Percentiles rank a stretch among this genome's conserved stretches.
phyloP scores from a whole-genome alignment of 495 filamentous ascomycete genomes.

The Thozetella sp. region DNA sequence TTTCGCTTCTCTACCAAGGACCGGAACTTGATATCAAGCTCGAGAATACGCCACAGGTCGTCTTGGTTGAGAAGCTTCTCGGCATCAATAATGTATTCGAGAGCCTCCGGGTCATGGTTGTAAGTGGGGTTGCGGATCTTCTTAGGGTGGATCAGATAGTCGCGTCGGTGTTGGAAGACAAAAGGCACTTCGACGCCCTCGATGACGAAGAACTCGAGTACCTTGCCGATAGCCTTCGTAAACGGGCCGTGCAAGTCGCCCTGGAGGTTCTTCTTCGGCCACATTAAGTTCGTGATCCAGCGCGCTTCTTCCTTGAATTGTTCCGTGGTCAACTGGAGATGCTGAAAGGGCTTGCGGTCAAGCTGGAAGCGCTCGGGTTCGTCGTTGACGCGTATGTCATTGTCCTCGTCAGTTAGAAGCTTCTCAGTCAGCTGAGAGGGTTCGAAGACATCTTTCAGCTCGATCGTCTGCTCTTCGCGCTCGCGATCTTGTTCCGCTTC shows the following conservation, averaged over 20 bases:
- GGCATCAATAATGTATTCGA: conserved; percentile 72
- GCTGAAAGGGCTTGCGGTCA: conserved; percentile 81
- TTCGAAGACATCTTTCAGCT: conserved; percentile 97
- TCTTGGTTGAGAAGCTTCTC: conserved; percentile 91
- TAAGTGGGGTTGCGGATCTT: conserved; percentile 65
- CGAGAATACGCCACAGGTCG: conserved; percentile 92
- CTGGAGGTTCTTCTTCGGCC: conserved; percentile 76
- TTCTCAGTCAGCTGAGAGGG: conserved; percentile 90
- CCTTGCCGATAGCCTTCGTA: conserved; percentile 82
- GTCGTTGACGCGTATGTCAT: conserved; percentile 81
- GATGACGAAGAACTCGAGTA: conserved; percentile 91
- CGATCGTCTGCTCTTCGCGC: conserved; percentile 68
- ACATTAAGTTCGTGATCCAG: conserved; percentile 89
- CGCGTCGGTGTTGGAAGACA: conserved; percentile 96
- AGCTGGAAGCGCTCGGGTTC: conserved; percentile 95
- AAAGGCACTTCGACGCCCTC: conserved; percentile 95
- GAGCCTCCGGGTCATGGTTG: conserved; percentile 57
- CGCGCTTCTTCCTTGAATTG: conserved; percentile 84
- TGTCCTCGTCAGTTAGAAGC: conserved; percentile 94
- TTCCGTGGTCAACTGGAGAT: conserved; percentile 73
- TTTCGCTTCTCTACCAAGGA: conserved; percentile 88
- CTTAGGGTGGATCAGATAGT: conserved; percentile 92
- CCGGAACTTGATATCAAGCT: conserved; percentile 91
- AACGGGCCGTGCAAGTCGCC: conserved; percentile 77
- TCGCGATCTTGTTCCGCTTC: conserved; percentile 75